Base-by-base conservation (phyloP, 2,329 filamentous ascomycete species). In the Pleomassaria siparia region DNA sequence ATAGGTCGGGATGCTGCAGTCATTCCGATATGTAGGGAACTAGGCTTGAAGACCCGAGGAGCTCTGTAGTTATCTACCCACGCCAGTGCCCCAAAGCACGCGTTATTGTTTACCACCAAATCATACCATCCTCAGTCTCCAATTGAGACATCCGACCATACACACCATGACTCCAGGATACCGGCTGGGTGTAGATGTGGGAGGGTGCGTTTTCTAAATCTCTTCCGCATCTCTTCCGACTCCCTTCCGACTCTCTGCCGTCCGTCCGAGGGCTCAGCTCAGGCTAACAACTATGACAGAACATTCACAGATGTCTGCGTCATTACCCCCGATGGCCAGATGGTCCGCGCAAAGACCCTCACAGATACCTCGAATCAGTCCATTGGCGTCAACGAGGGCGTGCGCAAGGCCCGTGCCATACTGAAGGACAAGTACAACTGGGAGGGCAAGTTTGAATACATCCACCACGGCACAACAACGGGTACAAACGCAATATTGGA, bases 401-500 rank as follows among this genome's bases (percentile, higher is more conserved):
- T 78, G 40, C 44, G 56, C 1, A 74, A 77, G 51, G 74, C 70
- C 2, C 70, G 72, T 18, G 58, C 64, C 21, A 60, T 70, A 8
- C 55, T 78, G 3, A 63, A 72, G 41, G 61, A 69, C 2, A 62
- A 66, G 16, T 72, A 71, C 50, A 50, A 55, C 49, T 77, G 72
- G 73, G 61, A 70, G 1, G 75, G 73, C n/a, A 69, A 68, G 36
- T 77, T 78, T 50, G 67, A 74, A 18, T 76, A 74, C 53, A 75
- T 79, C 40, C 76, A 79, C 42, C 76, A 79, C 55, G 76, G 76
- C 8, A 78, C 75, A 1, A 78, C 76, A 2, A 74, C 74, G 10
- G 76, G 72, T 2, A 79, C 76, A 1, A 79, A 78, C 53, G 76
- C 76, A 4, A 73, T 79, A 16, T 66, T 79, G 2, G 76, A 79